Evolutionary conservation across 2,329 filamentous ascomycete genomes (phyloP), one percentile per base, ranked within the genome.

Genomic region (Ophiostoma sp.): DNA sequence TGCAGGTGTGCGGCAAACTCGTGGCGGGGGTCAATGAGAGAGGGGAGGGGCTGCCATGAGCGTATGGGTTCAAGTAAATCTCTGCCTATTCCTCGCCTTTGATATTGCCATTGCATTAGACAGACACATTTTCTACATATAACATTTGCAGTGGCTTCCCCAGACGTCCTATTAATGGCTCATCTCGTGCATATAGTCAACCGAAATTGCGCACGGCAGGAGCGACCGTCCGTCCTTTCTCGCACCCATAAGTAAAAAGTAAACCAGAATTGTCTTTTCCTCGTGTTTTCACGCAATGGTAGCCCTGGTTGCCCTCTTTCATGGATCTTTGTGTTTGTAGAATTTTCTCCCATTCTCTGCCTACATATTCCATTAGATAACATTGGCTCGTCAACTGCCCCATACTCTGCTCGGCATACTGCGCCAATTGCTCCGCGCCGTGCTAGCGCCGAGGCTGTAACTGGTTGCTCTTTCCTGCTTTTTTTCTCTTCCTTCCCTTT

Each of bases 381-480:
- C 52, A 17, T 57, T 48, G 17, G 10, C 36, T 39, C 44, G 20
- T 48, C 44, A 20, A 20, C 23, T 57, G 52, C 52, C 57, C 35
- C 62, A 65, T 65, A 65, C 33, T 65, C 62, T 65, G 20, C 62
- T 65, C 62, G 62, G 62, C 33, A 64, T 64, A 64, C n/a, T 57
- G 52, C 52, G 27, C 62, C 62, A 65, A 11, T 39, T 65, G 62
- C 62, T 39, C 62, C 62, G 62, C 62, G 60, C 60, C 60, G 62
- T n/a, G 62, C 62, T 65, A 65, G 62, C 62, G 62, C 62, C 62
- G 62, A 65, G 62, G 62, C 35, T 65, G 62, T 65, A 17, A 13
- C 31, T 35, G 31, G 10, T 27, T 27, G 52, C 27, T 62, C 57
- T 35, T 62, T 62, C 57, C 27, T 20, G 27, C 17, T 62, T 62